Evolutionary conservation across 768 basidiomycete genomes (phyloP).

Genomic region (Collybia sp.): DNA sequence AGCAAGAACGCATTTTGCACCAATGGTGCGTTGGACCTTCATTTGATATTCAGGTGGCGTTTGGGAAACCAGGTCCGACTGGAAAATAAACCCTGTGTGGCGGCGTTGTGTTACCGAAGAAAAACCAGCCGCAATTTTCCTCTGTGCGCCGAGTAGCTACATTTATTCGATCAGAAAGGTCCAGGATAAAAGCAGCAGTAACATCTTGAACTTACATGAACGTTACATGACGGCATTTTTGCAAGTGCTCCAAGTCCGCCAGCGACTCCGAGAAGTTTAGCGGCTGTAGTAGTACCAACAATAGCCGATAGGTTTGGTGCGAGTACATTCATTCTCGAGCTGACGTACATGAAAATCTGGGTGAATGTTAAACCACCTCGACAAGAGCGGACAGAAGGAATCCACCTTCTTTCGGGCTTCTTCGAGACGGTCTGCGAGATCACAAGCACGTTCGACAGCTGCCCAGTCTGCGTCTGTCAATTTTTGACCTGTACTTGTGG

Average conservation of each 20-base stretch:
- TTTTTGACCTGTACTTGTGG: constrained; percentile 77
- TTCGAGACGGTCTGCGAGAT: constrained; percentile 84
- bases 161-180: constrained; percentile 1
- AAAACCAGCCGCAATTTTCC: constrained; percentile 89
- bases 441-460: constrained; percentile 81
- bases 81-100: constrained; percentile 96
- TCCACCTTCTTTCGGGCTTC: constrained; percentile 83
- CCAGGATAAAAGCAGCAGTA: background rate
- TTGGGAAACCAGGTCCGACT: constrained; percentile 81
- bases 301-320: constrained; percentile 98
- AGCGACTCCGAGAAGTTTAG: constrained; percentile 95
- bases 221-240: constrained; percentile 94
- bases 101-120: constrained; percentile 83
- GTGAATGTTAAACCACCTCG: constrained; percentile 3
- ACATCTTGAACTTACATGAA: constrained; percentile 59
- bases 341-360: constrained; percentile 98
- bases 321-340: constrained; percentile 96
- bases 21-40: constrained; percentile 90
- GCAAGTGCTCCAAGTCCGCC: constrained; percentile 88
- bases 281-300: constrained; percentile 97
- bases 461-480: constrained; percentile 71
- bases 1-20: constrained; percentile 86
- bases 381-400: background rate
- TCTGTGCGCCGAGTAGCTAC: constrained; percentile 91
- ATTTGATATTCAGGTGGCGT: constrained; percentile 88